Base-by-base conservation (phyloP, 2,329 filamentous ascomycete genomes). In the Xylariaceae sp. region DNA sequence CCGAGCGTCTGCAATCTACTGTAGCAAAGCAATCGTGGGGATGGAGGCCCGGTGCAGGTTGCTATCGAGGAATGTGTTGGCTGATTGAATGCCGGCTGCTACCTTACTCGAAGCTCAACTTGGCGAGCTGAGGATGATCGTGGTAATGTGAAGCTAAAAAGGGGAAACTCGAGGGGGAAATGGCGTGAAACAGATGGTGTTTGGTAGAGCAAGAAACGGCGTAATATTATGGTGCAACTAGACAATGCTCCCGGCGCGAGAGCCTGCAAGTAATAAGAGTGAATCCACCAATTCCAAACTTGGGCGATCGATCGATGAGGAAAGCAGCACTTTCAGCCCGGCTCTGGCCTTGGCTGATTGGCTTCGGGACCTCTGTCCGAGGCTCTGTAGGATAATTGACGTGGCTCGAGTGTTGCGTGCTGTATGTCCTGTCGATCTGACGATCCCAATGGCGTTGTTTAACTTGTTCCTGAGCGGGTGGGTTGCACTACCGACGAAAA, bases 341-440 rank as follows among this genome's bases (percentile, higher is more conserved):
- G 22, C 22, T 28, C 22, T 28, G 22, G 22, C 22, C n/a, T 28
- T 28, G 22, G 7, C 22, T 28, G 22, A 28, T 28, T 28, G 4
- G 22, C 4, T 28, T 28, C 7, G 22, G 22, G 22, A 28, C 7
- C 4, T 28, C 22, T 54, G 39, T 28, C 7, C 4, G 22, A 7
- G 7, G 4, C 4, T 28, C 22, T 54, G 39, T 28, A 43, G 36
- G 51, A 14, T 33, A 38, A 33, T 31, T 13, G 51, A 44, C 47
- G 55, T 47, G 55, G 31, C 40, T 47, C 12, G 10, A 22, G 42
- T 44, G 11, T 19, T 31, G 18, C 18, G 50, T 34, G 56, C 54
- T 51, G 50, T 49, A 53, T 55, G 55, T 57, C 55, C 54, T 57
- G 61, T 61, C 63, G 61, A 65, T 63, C 63, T 38, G 60, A 54